phyloP scores from a whole-genome alignment of 805 yeast species.

The Hemisphaericaspora nanyangensis region DNA sequence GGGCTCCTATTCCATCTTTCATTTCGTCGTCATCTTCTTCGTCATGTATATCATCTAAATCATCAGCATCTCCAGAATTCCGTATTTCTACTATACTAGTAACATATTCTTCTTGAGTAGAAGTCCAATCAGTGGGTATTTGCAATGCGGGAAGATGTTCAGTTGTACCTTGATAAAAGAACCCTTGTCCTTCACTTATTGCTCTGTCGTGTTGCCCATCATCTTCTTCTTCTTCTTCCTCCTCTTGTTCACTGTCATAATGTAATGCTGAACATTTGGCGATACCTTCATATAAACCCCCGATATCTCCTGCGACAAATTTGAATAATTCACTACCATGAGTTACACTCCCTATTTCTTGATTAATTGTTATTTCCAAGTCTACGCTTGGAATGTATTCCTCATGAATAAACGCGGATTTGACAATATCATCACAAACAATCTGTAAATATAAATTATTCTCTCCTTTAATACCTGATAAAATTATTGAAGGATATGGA shows the following conservation, averaged over 20 bases:
- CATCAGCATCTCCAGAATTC: conserved; percentile 37
- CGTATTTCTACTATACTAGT: conserved; percentile 1
- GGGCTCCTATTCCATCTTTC: conserved; percentile 10
- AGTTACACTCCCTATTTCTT: background rate
- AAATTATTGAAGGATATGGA: conserved; percentile 29
- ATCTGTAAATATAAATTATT: conserved; percentile 29
- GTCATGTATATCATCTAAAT: conserved; percentile 18
- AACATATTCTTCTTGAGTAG: background rate
- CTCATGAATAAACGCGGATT: background rate
- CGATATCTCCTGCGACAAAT: background rate
- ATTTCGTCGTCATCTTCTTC: conserved; percentile 12
- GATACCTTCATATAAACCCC: conserved; percentile 28
- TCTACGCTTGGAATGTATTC: conserved; percentile 2
- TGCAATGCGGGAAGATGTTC: conserved; percentile 14
- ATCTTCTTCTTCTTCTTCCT: conserved; percentile 10
- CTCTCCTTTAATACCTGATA: conserved; percentile 30
- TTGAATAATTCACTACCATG: background rate
- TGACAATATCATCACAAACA: conserved; percentile 16
- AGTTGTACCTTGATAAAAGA: conserved; percentile 8
- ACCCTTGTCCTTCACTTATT: background rate
- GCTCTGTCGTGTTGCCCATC: background rate
- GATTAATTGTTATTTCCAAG: conserved; percentile 2
- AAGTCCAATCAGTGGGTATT: conserved; percentile 23
- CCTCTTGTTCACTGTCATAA: conserved; percentile 25
- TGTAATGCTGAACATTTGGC: conserved; percentile 37